Percentiles rank a stretch among this genome's conserved stretches.
Conservation (phyloP, 805 yeast species). For the Starmerella bacillaris region DNA sequence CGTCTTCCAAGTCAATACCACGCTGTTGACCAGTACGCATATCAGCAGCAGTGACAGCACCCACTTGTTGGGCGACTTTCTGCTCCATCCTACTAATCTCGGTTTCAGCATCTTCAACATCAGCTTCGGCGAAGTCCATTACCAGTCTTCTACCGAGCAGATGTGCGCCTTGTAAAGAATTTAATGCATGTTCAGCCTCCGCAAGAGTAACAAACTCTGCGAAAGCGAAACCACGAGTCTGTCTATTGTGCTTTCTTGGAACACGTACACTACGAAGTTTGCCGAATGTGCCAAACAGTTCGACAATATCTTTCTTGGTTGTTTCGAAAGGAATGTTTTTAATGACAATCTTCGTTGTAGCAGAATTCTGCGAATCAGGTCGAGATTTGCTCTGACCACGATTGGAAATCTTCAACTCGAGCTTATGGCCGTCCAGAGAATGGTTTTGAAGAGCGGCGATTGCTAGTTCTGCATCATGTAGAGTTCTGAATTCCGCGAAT, state of each 20-base stretch:
- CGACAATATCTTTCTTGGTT: slow-evolving; percentile 77
- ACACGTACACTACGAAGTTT: slow-evolving; percentile 86
- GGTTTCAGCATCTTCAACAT: slow-evolving; percentile 66
- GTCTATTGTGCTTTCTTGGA: slow-evolving; percentile 86
- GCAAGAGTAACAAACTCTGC: slow-evolving; percentile 74
- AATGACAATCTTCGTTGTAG: slow-evolving; percentile 53
- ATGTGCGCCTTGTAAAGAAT: slow-evolving; percentile 86
- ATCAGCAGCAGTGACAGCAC: slow-evolving; percentile 54
- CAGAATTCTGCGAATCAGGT: slow-evolving; percentile 13
- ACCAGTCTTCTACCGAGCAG: slow-evolving; percentile 87
- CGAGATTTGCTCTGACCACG: slow-evolving; percentile 30
- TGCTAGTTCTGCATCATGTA: slow-evolving; percentile 63
- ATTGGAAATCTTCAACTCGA: slow-evolving; percentile 76
- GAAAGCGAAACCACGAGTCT: slow-evolving; percentile 95
- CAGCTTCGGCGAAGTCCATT: slow-evolving; percentile 78
- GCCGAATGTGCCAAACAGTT: slow-evolving; percentile 86
- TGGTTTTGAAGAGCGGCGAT: slow-evolving; percentile 55
- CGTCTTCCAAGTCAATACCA: slow-evolving; percentile 32
- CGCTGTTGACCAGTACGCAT: slow-evolving; percentile 53
- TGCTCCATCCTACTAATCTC: slow-evolving; percentile 81
- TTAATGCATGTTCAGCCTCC: slow-evolving; percentile 91
- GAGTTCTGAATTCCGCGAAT: slow-evolving; percentile 72
- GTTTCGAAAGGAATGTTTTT: slow-evolving; percentile 97
- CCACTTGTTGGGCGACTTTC: slow-evolving; percentile 66
- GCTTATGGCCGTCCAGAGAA: slow-evolving; percentile 71